Evolutionary conservation across 768 basidiomycete species (phyloP).

Genomic region (Boletus barrowsii): DNA sequence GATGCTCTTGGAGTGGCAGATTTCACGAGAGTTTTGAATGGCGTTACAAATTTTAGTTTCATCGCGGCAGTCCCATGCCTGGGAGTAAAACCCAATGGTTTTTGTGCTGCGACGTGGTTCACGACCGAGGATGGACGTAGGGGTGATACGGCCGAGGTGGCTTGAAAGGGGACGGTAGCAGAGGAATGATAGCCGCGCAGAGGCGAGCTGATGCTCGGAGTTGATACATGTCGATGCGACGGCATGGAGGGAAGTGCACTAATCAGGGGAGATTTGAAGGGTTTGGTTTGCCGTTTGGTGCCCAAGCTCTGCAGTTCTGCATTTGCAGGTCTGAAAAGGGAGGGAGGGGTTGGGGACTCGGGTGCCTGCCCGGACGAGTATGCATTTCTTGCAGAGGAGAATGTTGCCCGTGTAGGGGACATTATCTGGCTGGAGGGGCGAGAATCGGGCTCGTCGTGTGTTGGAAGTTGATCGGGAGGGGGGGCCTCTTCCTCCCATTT

Average conservation of each 20-base stretch:
- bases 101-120: conserved; percentile 15
- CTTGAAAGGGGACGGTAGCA: conserved; percentile 6
- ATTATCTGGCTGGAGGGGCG: neutral
- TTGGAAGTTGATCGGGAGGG: conserved; percentile 9
- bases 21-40: conserved; percentile 55
- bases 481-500: conserved; percentile 44
- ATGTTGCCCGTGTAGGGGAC: conserved; percentile 29
- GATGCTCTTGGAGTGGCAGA: conserved; percentile 33
- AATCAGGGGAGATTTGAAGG: conserved; percentile 49
- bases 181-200: conserved; percentile 4
- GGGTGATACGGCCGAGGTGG: conserved; percentile 27
- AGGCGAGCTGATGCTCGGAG: conserved; percentile 30
- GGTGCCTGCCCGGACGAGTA: conserved; percentile 29
- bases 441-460: conserved; percentile 18
- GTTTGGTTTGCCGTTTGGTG: conserved; percentile 26
- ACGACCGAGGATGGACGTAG: conserved; percentile 32
- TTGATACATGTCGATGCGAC: conserved; percentile 19
- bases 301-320: conserved; percentile 7
- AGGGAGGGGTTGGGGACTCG: conserved; percentile 39
- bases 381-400: conserved; percentile 39
- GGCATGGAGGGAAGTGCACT: conserved; percentile 7
- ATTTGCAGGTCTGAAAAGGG: conserved; percentile 27
- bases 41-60: conserved; percentile 50
- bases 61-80: conserved; percentile 31
- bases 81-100: conserved; percentile 24